These are phyloP conservation scores for Gnomoniopsis sp. DNA, from an alignment of 2,329 filamentous ascomycete species.

Conservation along the genomic window DNA sequence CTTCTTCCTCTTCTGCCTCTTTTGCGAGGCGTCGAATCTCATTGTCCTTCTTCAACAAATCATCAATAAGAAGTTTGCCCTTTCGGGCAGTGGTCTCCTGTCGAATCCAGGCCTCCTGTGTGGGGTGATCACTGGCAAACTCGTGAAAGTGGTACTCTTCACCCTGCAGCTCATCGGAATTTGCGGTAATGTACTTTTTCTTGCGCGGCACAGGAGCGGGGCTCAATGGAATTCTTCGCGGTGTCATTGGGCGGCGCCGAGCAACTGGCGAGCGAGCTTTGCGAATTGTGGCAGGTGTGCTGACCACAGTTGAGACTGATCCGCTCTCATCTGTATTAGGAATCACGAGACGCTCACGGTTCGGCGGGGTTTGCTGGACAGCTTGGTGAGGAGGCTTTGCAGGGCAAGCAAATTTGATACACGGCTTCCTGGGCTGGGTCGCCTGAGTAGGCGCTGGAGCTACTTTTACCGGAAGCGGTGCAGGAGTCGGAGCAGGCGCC, in stretches of 20 bases:
- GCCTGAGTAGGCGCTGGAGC: slow-evolving; percentile 1
- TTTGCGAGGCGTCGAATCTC: slow-evolving; percentile 80
- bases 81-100: slow-evolving; percentile 62
- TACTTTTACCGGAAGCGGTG: slow-evolving; percentile 3
- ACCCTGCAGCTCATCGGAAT: slow-evolving; percentile 46
- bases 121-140: slow-evolving; percentile 77
- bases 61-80: slow-evolving; percentile 78
- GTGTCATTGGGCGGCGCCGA: slow-evolving; percentile 26
- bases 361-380: slow-evolving; percentile 23
- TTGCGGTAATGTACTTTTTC: slow-evolving; percentile 49
- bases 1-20: slow-evolving; percentile 87
- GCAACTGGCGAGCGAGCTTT: slow-evolving; percentile 26
- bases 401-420: slow-evolving; percentile 76
- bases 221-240: slow-evolving; percentile 36
- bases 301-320: slow-evolving; percentile 15
- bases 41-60: slow-evolving; percentile 87
- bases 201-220: slow-evolving; percentile 32
- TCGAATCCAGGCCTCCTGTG: slow-evolving; percentile 87
- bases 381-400: slow-evolving; percentile 39
- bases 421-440: slow-evolving; percentile 46
- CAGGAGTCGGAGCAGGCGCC: slow-evolving; percentile 25
- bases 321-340: slow-evolving; percentile 11
- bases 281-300: slow-evolving; percentile 22
- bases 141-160: slow-evolving; percentile 76
- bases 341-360: background rate